Base-by-base conservation (phyloP, 345 rosid genomes). In the Melaleuca alternifolia region DNA sequence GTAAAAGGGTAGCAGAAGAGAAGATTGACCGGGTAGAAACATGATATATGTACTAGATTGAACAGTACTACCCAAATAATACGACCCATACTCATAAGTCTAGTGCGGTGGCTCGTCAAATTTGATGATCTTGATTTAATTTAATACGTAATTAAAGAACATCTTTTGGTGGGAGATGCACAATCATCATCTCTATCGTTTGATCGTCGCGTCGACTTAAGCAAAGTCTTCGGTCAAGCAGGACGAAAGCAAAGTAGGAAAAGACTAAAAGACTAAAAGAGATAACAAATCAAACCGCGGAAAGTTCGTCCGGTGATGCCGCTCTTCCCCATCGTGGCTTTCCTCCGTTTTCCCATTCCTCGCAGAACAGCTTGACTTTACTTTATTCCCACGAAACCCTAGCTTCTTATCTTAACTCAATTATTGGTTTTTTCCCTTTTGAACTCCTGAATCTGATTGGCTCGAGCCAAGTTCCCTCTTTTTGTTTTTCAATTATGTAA, bases 11-110 rank as follows among this genome's bases (percentile, higher is more conserved):
- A 18, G 48, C 41, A 71, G 37, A 16, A 33, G 79, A 62, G 76
- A 62, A 62, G 7, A 62, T 62, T 7, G 3, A 30, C 6, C 21
- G 44, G 18, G 3, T 5, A 30, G 1, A 15, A 62, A 16, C 15
- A 0, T 30, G 1, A 44, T 62, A 37, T 8, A 62, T 7, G 6
- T 30, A 62, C 76, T 30, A 62, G 6, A 62, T 62, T 5, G 3
- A 62, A 1, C 1, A 0, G 21, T 62, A 16, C n/a, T 28, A 62
- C 7, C 30, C 26, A 0, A 28, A 30, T 30, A 62, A 14, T 30
- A 16, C 21, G 76, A 41, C 21, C 15, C 30, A 62, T 62, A 10
- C 30, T 14, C 41, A 62, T 3, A 14, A 21, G 10, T 30, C 11
- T 30, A 20, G 14, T 21, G 2, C 14, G 8, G 15, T n/a, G 46